Evolutionary conservation across 2,329 filamentous ascomycete genomes (phyloP).

Genomic region (Pezicula rhizophila): DNA sequence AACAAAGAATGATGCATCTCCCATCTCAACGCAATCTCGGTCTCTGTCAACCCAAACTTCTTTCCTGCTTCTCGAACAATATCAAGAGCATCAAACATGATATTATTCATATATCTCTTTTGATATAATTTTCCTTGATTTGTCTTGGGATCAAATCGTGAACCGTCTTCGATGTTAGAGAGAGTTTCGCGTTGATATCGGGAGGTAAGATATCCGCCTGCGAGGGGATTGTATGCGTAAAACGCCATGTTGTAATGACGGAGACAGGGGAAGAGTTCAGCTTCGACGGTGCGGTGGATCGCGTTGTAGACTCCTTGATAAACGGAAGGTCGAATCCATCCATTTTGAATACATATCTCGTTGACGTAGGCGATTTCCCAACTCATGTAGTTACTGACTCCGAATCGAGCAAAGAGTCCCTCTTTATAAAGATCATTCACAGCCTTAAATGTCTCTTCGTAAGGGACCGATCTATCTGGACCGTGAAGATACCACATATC

Average conservation of each 20-base stretch:
- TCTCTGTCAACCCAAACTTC: conserved; percentile 60
- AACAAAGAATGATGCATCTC: conserved; percentile 61
- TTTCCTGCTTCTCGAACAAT: conserved; percentile 59
- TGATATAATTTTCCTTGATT: conserved; percentile 45
- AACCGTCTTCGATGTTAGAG: conserved; percentile 26
- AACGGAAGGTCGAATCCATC: conserved; percentile 28
- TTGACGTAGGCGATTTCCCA: conserved; percentile 24
- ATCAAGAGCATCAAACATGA: conserved; percentile 58
- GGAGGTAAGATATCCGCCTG: conserved; percentile 39
- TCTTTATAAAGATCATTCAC: conserved; percentile 29
- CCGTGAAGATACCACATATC: conserved; percentile 24
- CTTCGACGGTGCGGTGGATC: conserved; percentile 46
- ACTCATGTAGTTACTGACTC: conserved; percentile 55
- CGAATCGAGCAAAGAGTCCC: conserved; percentile 38
- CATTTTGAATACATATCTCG: conserved; percentile 26
- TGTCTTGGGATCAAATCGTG: conserved; percentile 32
- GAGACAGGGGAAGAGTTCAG: conserved; percentile 52
- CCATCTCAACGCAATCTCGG: conserved; percentile 72
- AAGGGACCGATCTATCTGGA: conserved; percentile 22
- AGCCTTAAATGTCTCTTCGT: conserved; percentile 22
- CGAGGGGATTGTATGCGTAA: conserved; percentile 56
- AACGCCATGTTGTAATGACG: conserved; percentile 55
- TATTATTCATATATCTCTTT: conserved; percentile 50
- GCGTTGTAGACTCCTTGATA: conserved; percentile 30
- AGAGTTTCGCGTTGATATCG: conserved; percentile 25